Percentiles rank a stretch among this genome's conserved stretches.
These are phyloP conservation scores for Podaxis sp. DNA, from an alignment of 768 basidiomycete genomes.

Conservation along the genomic window DNA sequence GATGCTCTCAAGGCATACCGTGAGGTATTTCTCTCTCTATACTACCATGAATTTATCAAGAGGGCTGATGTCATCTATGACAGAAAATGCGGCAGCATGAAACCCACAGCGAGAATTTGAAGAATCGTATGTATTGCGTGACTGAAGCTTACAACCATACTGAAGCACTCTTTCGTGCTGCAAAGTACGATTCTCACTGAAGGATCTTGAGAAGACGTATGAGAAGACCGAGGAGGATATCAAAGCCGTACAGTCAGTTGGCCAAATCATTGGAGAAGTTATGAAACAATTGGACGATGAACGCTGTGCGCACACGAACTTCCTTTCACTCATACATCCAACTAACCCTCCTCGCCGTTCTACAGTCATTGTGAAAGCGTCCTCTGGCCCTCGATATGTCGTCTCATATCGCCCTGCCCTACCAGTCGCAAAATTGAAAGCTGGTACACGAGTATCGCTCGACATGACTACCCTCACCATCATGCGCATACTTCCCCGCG, in stretches of 20 bases:
- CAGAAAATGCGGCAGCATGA: conserved; percentile 97
- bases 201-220: conserved; percentile 84
- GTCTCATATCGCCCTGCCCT: conserved; percentile 95
- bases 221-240: conserved; percentile 98
- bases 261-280: conserved; percentile 98
- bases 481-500: conserved; percentile 96
- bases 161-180: not conserved
- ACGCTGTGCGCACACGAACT: conserved; percentile 65
- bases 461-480: conserved; percentile 99
- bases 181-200: conserved; percentile 87
- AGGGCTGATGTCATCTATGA: conserved; percentile 16
- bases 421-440: conserved; percentile 88
- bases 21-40: conserved; percentile 44
- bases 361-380: conserved; percentile 96
- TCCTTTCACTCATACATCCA: not conserved
- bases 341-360: conserved; percentile 4
- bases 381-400: conserved; percentile 96
- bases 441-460: conserved; percentile 92
- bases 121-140: conserved; percentile 69
- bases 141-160: not conserved
- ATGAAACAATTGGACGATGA: conserved; percentile 99
- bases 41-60: not conserved
- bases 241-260: conserved; percentile 97
- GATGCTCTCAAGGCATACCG: conserved; percentile 78
- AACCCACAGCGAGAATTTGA: conserved; percentile 80